Evolutionary conservation across 495 filamentous ascomycete genomes (phyloP).

Genomic region (Amorphotheca resinae): DNA sequence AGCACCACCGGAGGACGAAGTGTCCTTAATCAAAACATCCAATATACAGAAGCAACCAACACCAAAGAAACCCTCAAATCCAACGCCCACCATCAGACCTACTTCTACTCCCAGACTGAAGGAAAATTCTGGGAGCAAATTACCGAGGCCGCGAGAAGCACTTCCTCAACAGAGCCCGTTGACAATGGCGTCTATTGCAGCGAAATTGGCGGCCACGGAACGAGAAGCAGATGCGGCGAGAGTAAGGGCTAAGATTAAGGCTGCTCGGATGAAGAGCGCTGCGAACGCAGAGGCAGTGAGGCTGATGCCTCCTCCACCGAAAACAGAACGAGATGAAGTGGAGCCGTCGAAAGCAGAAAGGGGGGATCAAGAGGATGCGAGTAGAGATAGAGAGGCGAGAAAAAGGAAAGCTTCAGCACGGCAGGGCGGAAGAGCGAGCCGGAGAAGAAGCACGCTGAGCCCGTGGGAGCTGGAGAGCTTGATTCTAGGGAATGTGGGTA

Average conservation of each 20-base stretch:
- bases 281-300: conserved; percentile 4
- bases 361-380: conserved; percentile 29
- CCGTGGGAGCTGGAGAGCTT: conserved; percentile 59
- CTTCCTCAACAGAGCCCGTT: conserved; percentile 35
- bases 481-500: conserved; percentile 26
- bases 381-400: conserved; percentile 24
- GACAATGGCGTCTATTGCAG: conserved; percentile 39
- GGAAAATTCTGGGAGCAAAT: conserved; percentile 4
- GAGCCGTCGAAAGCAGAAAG: conserved; percentile 29
- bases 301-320: conserved; percentile 6
- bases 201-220: conserved; percentile 42
- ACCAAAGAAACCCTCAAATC: conserved; percentile 10
- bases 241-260: conserved; percentile 41
- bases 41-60: conserved; percentile 7
- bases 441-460: conserved; percentile 58
- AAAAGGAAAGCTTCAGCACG: conserved; percentile 12
- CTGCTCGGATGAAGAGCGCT: conserved; percentile 23
- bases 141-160: conserved; percentile 18
- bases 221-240: conserved; percentile 43
- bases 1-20: conserved; percentile 3
- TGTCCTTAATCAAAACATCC: conserved; percentile 7
- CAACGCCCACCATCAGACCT: conserved; percentile 5
- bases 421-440: conserved; percentile 26
- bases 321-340: conserved; percentile 21
- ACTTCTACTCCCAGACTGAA: conserved; percentile 10